Evolutionary conservation across 345 rosid species (phyloP), one percentile per base, ranked within the genome.

Genomic region (Hypericum perforatum): DNA sequence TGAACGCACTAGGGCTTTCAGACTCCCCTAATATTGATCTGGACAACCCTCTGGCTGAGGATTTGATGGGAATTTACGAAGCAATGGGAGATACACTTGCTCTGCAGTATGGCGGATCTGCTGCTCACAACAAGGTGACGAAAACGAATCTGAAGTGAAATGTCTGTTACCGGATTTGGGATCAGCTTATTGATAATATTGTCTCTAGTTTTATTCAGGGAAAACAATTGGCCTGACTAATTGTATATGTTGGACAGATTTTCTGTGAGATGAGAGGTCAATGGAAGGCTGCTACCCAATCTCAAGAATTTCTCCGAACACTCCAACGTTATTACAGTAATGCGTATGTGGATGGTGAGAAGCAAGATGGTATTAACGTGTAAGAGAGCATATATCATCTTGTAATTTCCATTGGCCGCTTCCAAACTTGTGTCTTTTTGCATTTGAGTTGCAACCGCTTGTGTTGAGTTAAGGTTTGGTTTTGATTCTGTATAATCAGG

Each of bases 71-170:
- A 66, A 58, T 76, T 49, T 92, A 92, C 61, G 96, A 92, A 74
- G 64, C 74, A 43, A 92, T 92, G 98, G 98, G 98, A 1, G 98
- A 92, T 74, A 87, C 83, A 9, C 96, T 91, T 68, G 96, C 98
- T 2, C 69, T 79, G 45, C 98, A 92, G 60, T 92, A 92, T 73
- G 98, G 98, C 54, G 98, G 98, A 42, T 92, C 98, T 12, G 86
- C 96, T 11, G 98, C 98, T 22, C 98, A 92, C 64, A 92, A 85
- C 78, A 92, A 92, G 92, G 98, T 85, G 70, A 16, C 1, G 32
- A 22, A 1, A 22, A 22, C 32, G 32, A 22, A 22, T 22, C 32
- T 22, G 32, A 22, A 22, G 32, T 22, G 32, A 22, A 22, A 22
- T 4, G 32, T 1, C 32, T 22, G 32, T 22, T 10, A 42, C 12